These are phyloP conservation scores for Lactarius psammicola DNA, from an alignment of 768 basidiomycete genomes.

Conservation along the genomic window DNA sequence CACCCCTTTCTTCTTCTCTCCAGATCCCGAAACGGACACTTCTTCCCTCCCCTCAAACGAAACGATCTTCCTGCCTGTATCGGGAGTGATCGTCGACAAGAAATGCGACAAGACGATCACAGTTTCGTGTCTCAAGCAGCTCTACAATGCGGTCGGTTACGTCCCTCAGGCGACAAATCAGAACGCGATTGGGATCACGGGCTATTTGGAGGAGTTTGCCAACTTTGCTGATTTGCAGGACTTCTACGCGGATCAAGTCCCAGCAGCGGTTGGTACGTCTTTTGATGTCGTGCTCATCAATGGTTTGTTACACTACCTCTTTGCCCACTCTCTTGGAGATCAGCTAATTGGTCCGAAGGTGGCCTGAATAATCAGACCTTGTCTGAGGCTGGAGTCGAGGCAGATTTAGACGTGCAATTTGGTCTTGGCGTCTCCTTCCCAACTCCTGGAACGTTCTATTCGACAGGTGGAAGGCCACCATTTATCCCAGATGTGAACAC, in stretches of 20 bases:
- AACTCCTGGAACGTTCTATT: slow-evolving; percentile 56
- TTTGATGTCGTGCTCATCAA: slow-evolving; percentile 56
- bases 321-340: neutral
- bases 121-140: slow-evolving; percentile 36
- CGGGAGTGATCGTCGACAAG: slow-evolving; percentile 30
- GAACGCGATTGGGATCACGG: slow-evolving; percentile 39
- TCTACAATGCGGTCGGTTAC: slow-evolving; percentile 38
- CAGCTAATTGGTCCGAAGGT: slow-evolving; percentile 33
- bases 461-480: slow-evolving; percentile 61
- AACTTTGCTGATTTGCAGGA: slow-evolving; percentile 35
- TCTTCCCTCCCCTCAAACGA: neutral
- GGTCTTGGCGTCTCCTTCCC: slow-evolving; percentile 64
- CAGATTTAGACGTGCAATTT: slow-evolving; percentile 66
- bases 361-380: slow-evolving; percentile 58
- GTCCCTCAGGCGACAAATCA: slow-evolving; percentile 29
- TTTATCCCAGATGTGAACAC: slow-evolving; percentile 49
- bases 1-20: slow-evolving; percentile 38
- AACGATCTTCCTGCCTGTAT: slow-evolving; percentile 6
- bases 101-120: slow-evolving; percentile 41
- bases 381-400: slow-evolving; percentile 58
- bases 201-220: slow-evolving; percentile 39
- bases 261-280: slow-evolving; percentile 40
- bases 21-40: neutral
- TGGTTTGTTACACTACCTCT: slow-evolving; percentile 38
- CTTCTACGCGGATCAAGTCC: slow-evolving; percentile 37